Percentiles rank a stretch among this genome's conserved stretches.
Evolutionary conservation across 129 eudicot species (phyloP).

Genomic region (Solidago caesia): DNA sequence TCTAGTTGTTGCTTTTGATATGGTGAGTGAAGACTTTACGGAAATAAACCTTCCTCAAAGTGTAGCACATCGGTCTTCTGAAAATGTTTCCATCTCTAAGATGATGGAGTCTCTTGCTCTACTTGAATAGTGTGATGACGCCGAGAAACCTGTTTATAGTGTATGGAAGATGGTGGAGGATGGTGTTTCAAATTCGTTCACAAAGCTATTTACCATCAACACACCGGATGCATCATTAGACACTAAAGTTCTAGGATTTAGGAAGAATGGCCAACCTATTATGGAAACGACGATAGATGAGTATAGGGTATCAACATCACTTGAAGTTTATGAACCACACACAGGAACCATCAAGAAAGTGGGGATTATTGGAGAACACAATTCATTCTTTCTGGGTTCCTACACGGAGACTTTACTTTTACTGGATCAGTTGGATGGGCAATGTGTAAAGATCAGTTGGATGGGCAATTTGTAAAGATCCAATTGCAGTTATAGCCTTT

Average conservation of each 20-base stretch:
- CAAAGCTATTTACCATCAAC: background rate
- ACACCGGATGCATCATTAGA: background rate
- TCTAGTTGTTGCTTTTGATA: background rate
- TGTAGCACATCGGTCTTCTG: background rate
- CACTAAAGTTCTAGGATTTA: background rate
- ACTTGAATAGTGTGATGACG: background rate
- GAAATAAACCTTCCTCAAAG: background rate
- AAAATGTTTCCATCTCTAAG: background rate
- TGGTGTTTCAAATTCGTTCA: background rate
- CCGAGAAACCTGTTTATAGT: background rate
- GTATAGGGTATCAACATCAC: background rate
- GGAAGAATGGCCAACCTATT: background rate
- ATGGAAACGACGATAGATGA: background rate
- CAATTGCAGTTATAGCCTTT: too few species aligned
- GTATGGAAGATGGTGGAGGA: background rate
- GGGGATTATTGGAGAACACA: background rate
- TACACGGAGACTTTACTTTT: conserved; percentile 1
- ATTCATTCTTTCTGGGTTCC: background rate
- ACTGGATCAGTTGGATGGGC: too few species aligned
- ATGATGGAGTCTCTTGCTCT: background rate
- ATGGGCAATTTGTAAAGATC: too few species aligned
- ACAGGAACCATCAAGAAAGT: background rate
- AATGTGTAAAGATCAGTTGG: too few species aligned
- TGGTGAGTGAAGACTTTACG: background rate
- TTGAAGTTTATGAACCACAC: background rate